phyloP scores from a whole-genome alignment of 257 asterid species.

The Nicotiana tabacum region DNA sequence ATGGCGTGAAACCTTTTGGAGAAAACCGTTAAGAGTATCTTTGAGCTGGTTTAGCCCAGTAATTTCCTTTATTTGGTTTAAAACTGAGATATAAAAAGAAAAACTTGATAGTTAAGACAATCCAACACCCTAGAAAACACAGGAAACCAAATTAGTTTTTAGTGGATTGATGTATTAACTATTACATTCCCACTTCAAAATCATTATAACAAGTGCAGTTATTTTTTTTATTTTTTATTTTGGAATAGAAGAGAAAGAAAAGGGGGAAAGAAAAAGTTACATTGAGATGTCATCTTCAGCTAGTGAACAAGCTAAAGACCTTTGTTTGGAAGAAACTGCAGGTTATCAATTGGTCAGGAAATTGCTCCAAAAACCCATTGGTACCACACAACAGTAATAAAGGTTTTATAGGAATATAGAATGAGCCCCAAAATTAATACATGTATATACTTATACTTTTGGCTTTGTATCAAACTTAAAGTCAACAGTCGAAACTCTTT shows the following conservation, averaged over 20 bases:
- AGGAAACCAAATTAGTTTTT: too few species aligned
- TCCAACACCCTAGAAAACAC: too few species aligned
- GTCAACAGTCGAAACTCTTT: not conserved
- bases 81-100: not conserved
- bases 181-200: not conserved
- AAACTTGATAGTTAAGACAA: too few species aligned
- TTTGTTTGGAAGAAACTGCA: not conserved
- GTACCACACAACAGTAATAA: not conserved
- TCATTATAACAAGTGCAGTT: not conserved
- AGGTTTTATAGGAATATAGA: not conserved
- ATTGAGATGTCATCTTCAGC: too few species aligned
- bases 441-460: not conserved
- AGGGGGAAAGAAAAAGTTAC: too few species aligned
- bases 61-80: not conserved
- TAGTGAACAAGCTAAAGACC: not conserved
- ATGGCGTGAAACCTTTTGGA: too few species aligned
- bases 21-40: too few species aligned
- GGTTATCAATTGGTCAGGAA: not conserved
- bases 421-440: not conserved
- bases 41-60: too few species aligned
- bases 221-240: too few species aligned
- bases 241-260: too few species aligned
- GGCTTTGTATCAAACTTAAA: too few species aligned
- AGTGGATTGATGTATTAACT: too few species aligned
- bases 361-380: not conserved